phyloP scores from a whole-genome alignment of 2,329 filamentous ascomycete genomes.

The Colletotrichum caudatum region DNA sequence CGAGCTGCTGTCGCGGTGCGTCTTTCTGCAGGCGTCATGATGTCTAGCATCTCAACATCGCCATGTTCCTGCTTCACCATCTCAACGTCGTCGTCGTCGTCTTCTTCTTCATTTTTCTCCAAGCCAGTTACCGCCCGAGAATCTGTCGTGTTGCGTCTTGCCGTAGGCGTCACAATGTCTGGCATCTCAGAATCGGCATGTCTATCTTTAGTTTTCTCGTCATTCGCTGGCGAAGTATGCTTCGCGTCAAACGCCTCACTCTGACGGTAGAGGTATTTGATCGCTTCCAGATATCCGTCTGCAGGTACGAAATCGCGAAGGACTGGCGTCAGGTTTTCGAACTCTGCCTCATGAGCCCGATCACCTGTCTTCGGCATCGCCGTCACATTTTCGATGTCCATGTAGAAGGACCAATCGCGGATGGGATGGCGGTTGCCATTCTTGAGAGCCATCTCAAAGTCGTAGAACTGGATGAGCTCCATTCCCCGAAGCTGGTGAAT shows the following conservation, averaged over 20 bases:
- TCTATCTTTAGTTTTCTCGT: neutral
- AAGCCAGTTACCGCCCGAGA: neutral
- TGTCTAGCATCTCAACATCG: neutral
- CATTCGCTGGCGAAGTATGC: neutral
- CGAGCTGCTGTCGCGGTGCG: neutral
- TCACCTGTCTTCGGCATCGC: constrained; percentile 43
- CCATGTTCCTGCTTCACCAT: neutral
- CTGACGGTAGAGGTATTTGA: constrained; percentile 7
- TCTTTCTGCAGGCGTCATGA: neutral
- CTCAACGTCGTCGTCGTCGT: neutral
- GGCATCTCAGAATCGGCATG: neutral
- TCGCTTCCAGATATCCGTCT: neutral
- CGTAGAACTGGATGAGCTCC: constrained; percentile 55
- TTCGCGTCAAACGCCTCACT: constrained; percentile 27
- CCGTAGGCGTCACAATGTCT: neutral
- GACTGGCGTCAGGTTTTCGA: constrained; percentile 45
- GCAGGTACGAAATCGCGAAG: neutral
- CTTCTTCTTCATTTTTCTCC: neutral
- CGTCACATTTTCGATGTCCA: constrained; percentile 49
- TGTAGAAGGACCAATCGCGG: constrained; percentile 50
- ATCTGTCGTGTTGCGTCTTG: neutral
- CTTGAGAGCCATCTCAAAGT: constrained; percentile 47
- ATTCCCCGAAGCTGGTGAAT: constrained; percentile 59
- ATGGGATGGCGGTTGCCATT: constrained; percentile 41
- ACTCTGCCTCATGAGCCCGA: constrained; percentile 37